Evolutionary conservation across 1,284 basidiomycete species (phyloP).

Genomic region (Cryptococcus sp.): DNA sequence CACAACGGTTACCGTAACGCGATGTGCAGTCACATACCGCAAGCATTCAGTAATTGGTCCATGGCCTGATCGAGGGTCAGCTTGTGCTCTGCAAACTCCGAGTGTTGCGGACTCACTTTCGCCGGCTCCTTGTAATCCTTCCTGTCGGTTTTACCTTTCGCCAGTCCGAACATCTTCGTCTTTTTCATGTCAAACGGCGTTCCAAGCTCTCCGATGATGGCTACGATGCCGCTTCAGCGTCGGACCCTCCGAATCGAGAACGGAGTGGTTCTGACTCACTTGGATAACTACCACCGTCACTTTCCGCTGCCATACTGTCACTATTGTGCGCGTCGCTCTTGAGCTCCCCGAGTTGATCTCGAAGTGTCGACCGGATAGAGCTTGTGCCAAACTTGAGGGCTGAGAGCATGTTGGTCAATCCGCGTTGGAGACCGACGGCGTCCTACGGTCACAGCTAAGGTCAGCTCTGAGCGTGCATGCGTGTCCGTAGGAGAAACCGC

Average conservation of each 20-base stretch:
- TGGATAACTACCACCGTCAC: conserved; percentile 27
- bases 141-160: conserved; percentile 27
- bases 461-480: neutral
- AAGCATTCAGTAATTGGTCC: conserved; percentile 83
- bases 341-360: conserved; percentile 79
- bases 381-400: conserved; percentile 68
- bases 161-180: conserved; percentile 32
- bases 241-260: neutral
- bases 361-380: conserved; percentile 76
- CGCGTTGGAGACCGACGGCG: conserved; percentile 38
- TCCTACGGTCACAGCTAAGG: conserved; percentile 56
- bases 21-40: conserved; percentile 53
- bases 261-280: conserved; percentile 20
- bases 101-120: conserved; percentile 59
- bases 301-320: conserved; percentile 53
- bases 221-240: neutral
- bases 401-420: conserved; percentile 41
- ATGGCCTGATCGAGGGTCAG: conserved; percentile 61
- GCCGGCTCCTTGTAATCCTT: conserved; percentile 62
- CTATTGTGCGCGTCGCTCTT: conserved; percentile 63
- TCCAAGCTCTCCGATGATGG: conserved; percentile 41
- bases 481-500: neutral
- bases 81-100: neutral
- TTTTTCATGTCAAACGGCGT: conserved; percentile 46
- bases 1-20: too few relatives aligned